Evolutionary conservation across 441 rosid genomes (phyloP).

Genomic region (Pelargonium fulgidum): DNA sequence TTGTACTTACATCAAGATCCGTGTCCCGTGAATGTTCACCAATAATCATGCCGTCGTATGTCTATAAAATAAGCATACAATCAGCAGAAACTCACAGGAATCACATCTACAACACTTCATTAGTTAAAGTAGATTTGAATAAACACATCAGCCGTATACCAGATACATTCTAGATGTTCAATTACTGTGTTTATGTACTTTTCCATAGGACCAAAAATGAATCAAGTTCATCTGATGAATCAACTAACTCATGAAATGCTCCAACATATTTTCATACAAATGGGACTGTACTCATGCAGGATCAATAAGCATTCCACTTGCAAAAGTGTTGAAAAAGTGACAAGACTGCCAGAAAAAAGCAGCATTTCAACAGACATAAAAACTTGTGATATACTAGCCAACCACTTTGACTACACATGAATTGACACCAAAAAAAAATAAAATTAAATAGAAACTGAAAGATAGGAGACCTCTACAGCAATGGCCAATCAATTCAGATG

Average conservation of each 20-base stretch:
- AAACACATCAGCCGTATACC: not conserved
- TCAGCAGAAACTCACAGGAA: slow-evolving; percentile 16
- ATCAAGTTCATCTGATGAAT: not conserved
- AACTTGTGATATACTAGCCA: not conserved
- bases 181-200: not conserved
- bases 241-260: not conserved
- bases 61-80: slow-evolving; percentile 34
- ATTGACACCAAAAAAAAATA: not conserved
- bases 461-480: not conserved
- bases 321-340: too few relatives aligned
- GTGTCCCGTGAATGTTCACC: slow-evolving; percentile 96
- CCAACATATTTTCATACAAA: not conserved
- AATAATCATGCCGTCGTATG: slow-evolving; percentile 94
- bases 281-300: not conserved
- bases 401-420: not conserved
- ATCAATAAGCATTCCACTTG: not conserved
- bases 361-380: too few relatives aligned
- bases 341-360: too few relatives aligned
- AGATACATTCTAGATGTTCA: not conserved
- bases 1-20: slow-evolving; percentile 83
- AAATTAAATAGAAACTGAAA: too few relatives aligned
- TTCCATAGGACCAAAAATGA: not conserved
- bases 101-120: not conserved
- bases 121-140: slow-evolving; percentile 1
- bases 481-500: slow-evolving; percentile 1